Evolutionary conservation across 1,139 yeast species (phyloP), one percentile per base, ranked within the genome.

Genomic region (Suhomyces wounanorum): DNA sequence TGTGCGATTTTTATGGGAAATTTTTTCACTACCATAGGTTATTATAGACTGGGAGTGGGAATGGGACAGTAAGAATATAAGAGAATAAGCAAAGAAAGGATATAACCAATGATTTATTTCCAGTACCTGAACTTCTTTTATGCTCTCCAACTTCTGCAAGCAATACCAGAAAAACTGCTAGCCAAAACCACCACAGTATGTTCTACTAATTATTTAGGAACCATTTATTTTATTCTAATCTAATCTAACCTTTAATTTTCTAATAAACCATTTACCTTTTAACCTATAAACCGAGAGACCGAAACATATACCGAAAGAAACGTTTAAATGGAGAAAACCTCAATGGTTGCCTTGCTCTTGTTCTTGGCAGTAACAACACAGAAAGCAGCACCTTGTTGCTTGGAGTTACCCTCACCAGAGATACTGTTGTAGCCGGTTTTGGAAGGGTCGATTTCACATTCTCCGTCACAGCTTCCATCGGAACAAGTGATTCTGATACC

Each of bases 311-410:
- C 30, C 37, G 11, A 33, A 8, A 28, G 37, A 33, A 7, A 17
- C 14, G 18, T 16, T 43, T 45, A 45, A 28, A 37, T 42, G 35
- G 48, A 26, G 51, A 89, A 89, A 8, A 89, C 86, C 66, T 88
- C 96, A 61, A 90, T 83, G 52, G 74, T 79, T 40, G 95, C 96
- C 52, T 75, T 75, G 40, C 87, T 75, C 50, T 82, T 79, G 58
- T 83, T 78, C 47, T 72, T 70, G 38, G 89, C 96, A 40, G 96
- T 89, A 45, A 89, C 89, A 48, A 89, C 87, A 77, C 97, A 90
- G 79, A 81, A 89, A 18, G 80, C 75, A 44, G 87, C 95, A 57
- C 85, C 88, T 45, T 68, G 64, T 42, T 86, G 88, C 49, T 85
- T 83, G 47, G 84, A 83, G 44, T 67, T 61, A 30, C 71, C 60